Evolutionary conservation across 306 rosid genomes (phyloP).

Genomic region (Citrullus colocynthis): DNA sequence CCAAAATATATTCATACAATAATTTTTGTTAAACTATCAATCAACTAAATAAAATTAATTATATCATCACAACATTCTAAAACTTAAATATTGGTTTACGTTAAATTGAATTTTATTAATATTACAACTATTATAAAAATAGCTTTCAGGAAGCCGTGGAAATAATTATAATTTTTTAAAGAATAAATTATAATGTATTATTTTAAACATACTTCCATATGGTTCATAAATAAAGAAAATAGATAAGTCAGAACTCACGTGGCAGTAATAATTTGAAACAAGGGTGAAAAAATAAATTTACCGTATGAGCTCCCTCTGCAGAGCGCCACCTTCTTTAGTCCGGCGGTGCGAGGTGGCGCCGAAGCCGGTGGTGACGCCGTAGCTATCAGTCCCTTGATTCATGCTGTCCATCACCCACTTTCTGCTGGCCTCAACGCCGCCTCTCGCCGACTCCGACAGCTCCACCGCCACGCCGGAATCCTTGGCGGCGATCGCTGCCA

Average conservation of each 20-base stretch:
- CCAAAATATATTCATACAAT: too few species aligned
- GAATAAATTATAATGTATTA: too few species aligned
- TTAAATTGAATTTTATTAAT: too few species aligned
- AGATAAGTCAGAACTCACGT: background rate
- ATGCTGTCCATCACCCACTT: constrained; percentile 85
- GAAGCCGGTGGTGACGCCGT: constrained; percentile 88
- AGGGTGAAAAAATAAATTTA: background rate
- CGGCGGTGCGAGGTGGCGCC: constrained; percentile 82
- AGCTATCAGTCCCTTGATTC: constrained; percentile 59
- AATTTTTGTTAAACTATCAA: too few species aligned
- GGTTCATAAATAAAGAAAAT: too few species aligned
- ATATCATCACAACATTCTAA: too few species aligned
- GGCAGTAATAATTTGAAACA: background rate
- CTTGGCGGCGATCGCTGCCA: constrained; percentile 49
- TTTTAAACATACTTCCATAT: too few species aligned
- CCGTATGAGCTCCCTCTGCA: constrained; percentile 63
- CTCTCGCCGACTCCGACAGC: constrained; percentile 52
- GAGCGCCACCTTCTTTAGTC: constrained; percentile 78
- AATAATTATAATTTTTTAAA: too few species aligned
- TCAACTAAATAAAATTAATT: too few species aligned
- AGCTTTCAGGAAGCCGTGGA: background rate
- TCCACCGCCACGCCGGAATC: constrained; percentile 43
- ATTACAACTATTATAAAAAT: background rate
- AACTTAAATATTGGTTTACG: too few species aligned
- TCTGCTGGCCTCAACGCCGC: constrained; percentile 76